Conservation (phyloP, 805 yeast species). For the Naumovozyma baii region DNA sequence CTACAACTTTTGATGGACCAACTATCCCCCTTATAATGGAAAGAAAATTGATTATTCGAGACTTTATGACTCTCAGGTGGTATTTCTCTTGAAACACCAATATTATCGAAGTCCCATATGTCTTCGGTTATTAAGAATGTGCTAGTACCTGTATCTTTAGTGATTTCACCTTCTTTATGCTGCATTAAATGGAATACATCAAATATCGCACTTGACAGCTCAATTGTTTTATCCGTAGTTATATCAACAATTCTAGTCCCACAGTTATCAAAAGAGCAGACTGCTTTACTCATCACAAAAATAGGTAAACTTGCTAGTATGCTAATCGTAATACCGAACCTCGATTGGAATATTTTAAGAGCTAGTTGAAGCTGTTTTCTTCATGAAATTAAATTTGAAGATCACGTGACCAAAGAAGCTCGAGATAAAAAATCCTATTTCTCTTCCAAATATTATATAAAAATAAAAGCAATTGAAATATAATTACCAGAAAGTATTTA, state of each 20-base stretch:
- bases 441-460: too few species aligned
- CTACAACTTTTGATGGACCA: constrained; percentile 32
- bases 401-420: too few species aligned
- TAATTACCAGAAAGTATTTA: too few species aligned
- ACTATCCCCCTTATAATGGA: constrained; percentile 14
- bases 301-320: neutral
- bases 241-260: constrained; percentile 12
- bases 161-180: neutral
- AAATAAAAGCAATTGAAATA: too few species aligned
- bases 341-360: too few species aligned
- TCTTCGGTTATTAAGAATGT: constrained; percentile 41
- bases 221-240: constrained; percentile 5
- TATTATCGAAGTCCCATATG: constrained; percentile 73
- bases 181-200: constrained; percentile 18
- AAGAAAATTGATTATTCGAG: constrained; percentile 16
- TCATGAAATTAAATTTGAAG: too few species aligned
- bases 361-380: too few species aligned
- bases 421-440: too few species aligned
- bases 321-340: too few species aligned
- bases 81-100: constrained; percentile 52
- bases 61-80: constrained; percentile 7
- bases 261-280: constrained; percentile 23
- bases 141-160: neutral
- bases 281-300: constrained; percentile 12
- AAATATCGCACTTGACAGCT: constrained; percentile 7